Conservation (phyloP, 2,329 filamentous ascomycete genomes). For the Ophiostoma sp. region DNA sequence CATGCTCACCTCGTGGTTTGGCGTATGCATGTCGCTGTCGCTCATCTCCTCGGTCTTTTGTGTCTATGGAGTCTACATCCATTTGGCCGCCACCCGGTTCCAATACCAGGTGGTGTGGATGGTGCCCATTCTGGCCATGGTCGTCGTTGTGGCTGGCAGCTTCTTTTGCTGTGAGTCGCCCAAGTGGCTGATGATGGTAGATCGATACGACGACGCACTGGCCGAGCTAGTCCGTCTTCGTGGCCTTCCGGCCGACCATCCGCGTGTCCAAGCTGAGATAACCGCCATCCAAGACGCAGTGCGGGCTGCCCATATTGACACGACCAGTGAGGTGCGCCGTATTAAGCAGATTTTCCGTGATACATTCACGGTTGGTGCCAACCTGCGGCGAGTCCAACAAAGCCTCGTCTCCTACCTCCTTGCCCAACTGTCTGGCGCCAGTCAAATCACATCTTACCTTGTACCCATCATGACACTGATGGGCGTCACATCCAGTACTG, state of each 20-base stretch:
- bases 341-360: conserved; percentile 35
- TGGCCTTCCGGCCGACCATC: conserved; percentile 36
- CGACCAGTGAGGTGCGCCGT: neutral
- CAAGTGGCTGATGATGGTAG: conserved; percentile 39
- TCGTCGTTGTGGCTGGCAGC: conserved; percentile 33
- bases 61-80: conserved; percentile 39
- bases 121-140: conserved; percentile 36
- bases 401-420: conserved; percentile 42
- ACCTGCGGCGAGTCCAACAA: conserved; percentile 44
- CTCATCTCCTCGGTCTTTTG: conserved; percentile 38
- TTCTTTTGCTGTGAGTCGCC: conserved; percentile 40
- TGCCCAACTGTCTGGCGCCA: conserved; percentile 47
- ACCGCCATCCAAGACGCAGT: conserved; percentile 19
- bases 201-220: conserved; percentile 35
- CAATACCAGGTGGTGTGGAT: conserved; percentile 39
- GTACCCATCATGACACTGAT: conserved; percentile 45
- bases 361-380: conserved; percentile 40
- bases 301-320: neutral
- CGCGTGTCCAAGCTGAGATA: conserved; percentile 35
- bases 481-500: conserved; percentile 37
- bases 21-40: conserved; percentile 40
- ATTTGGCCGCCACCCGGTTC: conserved; percentile 33
- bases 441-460: conserved; percentile 47
- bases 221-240: conserved; percentile 36
- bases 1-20: conserved; percentile 45